phyloP scores from a whole-genome alignment of 1,139 yeast genomes.

The Petasospora rhodanensis region DNA sequence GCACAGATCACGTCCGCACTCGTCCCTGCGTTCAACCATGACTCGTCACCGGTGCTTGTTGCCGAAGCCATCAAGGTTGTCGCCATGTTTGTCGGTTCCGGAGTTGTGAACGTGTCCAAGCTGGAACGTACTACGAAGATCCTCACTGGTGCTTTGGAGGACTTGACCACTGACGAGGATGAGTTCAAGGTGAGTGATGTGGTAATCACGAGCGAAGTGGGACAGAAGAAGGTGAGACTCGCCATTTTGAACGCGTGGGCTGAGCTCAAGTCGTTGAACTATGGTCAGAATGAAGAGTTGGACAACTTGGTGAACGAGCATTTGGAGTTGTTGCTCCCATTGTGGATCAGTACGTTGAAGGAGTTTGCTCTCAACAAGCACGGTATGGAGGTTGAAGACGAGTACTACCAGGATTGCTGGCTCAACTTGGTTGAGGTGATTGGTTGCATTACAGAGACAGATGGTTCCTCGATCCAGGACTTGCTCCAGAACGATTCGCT shows the following conservation, averaged over 20 bases:
- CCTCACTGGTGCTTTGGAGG: conserved; percentile 64
- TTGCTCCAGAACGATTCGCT: conserved; percentile 54
- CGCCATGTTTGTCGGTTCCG: conserved; percentile 67
- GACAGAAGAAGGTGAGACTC: conserved; percentile 37
- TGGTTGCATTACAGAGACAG: conserved; percentile 57
- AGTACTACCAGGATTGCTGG: conserved; percentile 68
- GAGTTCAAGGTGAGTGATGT: conserved; percentile 36
- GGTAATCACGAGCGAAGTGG: conserved; percentile 26
- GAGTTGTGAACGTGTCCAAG: conserved; percentile 44
- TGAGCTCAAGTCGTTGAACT: conserved; percentile 52
- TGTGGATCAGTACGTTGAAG: conserved; percentile 74
- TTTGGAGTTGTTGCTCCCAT: conserved; percentile 55
- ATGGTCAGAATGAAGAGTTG: conserved; percentile 32
- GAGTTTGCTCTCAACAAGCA: conserved; percentile 72
- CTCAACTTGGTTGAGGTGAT: conserved; percentile 73
- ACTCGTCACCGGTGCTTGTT: conserved; percentile 70
- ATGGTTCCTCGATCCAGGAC: conserved; percentile 39
- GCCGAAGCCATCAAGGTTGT: conserved; percentile 75
- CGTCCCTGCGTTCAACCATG: conserved; percentile 79
- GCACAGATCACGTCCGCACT: conserved; percentile 91
- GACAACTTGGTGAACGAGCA: conserved; percentile 43
- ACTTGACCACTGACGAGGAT: conserved; percentile 28
- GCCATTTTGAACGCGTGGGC: conserved; percentile 91
- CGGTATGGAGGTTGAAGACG: conserved; percentile 39
- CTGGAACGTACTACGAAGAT: conserved; percentile 63